Percentiles rank a stretch among this genome's conserved stretches.
Evolutionary conservation across 2,329 filamentous ascomycete species (phyloP).

Genomic region (Coniella lustricola): DNA sequence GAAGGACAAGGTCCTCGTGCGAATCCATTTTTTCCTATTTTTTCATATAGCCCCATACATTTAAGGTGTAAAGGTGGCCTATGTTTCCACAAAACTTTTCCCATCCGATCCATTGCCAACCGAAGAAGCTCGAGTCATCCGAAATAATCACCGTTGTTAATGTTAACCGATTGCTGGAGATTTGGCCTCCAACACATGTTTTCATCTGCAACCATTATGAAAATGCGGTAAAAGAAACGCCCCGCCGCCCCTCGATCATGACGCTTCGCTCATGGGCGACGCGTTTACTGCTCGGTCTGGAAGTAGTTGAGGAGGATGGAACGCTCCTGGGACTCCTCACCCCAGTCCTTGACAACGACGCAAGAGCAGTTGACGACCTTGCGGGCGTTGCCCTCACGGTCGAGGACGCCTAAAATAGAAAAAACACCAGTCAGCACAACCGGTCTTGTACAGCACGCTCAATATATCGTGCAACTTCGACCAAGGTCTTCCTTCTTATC

Average conservation of each 20-base stretch:
- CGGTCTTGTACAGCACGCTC: not conserved
- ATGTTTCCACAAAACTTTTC: constrained; percentile 16
- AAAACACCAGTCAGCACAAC: constrained; percentile 6
- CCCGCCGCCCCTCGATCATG: constrained; percentile 21
- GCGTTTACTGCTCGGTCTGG: constrained; percentile 73
- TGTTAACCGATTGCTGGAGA: constrained; percentile 17
- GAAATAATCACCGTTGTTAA: constrained; percentile 28
- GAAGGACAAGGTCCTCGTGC: constrained; percentile 18
- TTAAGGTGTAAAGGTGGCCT: constrained; percentile 28
- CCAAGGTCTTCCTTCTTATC: not conserved
- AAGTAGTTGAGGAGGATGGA: constrained; percentile 99
- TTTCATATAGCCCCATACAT: constrained; percentile 22
- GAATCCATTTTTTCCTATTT: constrained; percentile 28
- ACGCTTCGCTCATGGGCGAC: constrained; percentile 20
- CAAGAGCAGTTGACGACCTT: constrained; percentile 99
- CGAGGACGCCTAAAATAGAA: constrained; percentile 70
- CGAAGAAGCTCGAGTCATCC: constrained; percentile 40
- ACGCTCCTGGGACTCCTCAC: constrained; percentile 99
- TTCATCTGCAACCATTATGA: constrained; percentile 28
- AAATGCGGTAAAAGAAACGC: constrained; percentile 10
- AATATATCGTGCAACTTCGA: not conserved
- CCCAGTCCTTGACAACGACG: constrained; percentile 99
- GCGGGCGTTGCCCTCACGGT: constrained; percentile 98
- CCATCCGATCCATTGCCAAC: constrained; percentile 38
- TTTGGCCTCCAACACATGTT: constrained; percentile 24